Evolutionary conservation across 306 rosid genomes (phyloP), one percentile per base, ranked within the genome.

Genomic region (Cucurbita pepo): DNA sequence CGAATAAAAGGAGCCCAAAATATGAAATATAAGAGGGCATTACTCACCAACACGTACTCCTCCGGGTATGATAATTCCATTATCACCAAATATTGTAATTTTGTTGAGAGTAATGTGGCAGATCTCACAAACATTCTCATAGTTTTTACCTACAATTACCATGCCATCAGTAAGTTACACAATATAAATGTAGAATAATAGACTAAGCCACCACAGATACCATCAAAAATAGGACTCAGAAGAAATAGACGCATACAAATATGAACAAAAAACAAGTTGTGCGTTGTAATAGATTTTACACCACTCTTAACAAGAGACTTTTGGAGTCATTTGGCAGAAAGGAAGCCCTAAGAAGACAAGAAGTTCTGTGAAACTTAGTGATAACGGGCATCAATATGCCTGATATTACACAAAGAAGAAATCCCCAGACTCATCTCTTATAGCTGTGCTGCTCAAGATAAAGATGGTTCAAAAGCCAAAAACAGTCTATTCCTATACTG

Each of bases 91-190:
- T 72, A 90, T 87, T 12, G 96, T 84, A 69, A 91, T 86, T 79
- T 94, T 94, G 77, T 94, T 94, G 84, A 94, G 83, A 72, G 98
- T 94, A 19, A 94, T 87, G 79, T 90, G 89, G 30, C 97, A 86
- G 74, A 84, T 78, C 84, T 90, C 98, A 50, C 97, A 94, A 73
- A 93, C 86, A 84, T 85, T 90, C 85, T 93, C 98, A 22, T 81
- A 93, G 80, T 77, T 83, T 83, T 89, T 93, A 56, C 98, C 98
- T 93, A 51, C 50, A 66, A 78, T 48, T 90, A 52, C 40, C 64
- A 79, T 43, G 69, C 69, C 62, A 40, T 75, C 37, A 41, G 30
- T 6, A 81, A 38, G 37, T 70, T 60, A 62, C 22, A 41, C 78
- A 65, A 43, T 71, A 19, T 67, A 69, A 69, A 19, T 50, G 37